Evolutionary conservation across 164 flowering plant species (phyloP), one percentile per base, ranked within the genome.

Genomic region (Stephania cephalantha): DNA sequence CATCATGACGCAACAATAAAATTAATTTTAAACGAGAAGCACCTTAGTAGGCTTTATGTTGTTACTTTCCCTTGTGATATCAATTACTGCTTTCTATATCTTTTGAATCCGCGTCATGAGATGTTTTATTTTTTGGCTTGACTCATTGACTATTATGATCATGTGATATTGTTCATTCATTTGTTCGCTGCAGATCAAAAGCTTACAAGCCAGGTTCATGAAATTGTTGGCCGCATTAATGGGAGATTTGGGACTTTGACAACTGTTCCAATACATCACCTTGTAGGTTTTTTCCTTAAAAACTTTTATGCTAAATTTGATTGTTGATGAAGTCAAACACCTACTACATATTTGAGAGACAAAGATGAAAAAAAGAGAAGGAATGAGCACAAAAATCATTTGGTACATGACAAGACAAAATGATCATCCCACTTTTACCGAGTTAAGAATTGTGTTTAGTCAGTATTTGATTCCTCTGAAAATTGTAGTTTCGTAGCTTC

Each of bases 201-300:
- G 76, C 97, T 94, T 69, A 89, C 97, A 61, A 90, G 97, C 78
- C 98, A 94, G 79, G 98, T 94, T 79, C 97, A 94, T 85, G 98
- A 94, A 85, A 92, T 92, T 79, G 98, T 94, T 78, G 97, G 98
- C 31, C 97, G 96, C 58, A 94, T 94, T 78, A 94, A 94, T 85
- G 97, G 98, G 9, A 85, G 96, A 84, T 94, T 94, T 80, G 98
- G 98, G 77, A 89, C 92, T 48, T 84, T 94, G 83, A 88, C 92
- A 65, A 82, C 93, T 73, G 97, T 94, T 78, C 98, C 98, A 42
- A 91, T 94, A 85, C 97, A 94, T 83, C 98, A 94, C 76, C 86
- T 94, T 95, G 98, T 94, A 7, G 72, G 82, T 79, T 67, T 68
- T 67, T 30, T 1, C 72, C 18, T 48, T 10, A 15, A 2, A 4